These are phyloP conservation scores for Blastobotrys petasosporus DNA, from an alignment of 1,139 yeast species.

Conservation along the genomic window DNA sequence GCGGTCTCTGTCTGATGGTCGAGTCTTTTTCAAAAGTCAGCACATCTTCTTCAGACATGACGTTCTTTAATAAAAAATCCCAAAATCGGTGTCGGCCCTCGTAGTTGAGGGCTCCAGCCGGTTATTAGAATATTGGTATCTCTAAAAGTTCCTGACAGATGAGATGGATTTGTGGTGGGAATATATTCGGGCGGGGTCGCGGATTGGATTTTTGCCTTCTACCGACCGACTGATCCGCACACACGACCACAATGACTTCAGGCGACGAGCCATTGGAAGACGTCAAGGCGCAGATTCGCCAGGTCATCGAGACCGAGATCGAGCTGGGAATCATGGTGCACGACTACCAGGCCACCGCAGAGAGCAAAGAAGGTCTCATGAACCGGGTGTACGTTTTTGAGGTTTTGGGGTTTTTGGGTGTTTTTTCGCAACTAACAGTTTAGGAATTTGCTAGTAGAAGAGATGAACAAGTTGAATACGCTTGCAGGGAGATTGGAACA, in stretches of 20 bases:
- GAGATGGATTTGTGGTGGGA: no score
- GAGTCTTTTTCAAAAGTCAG: constrained; percentile 10
- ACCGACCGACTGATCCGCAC: no score
- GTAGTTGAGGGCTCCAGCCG: no score
- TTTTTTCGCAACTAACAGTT: not conserved
- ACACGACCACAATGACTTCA: constrained; percentile 10
- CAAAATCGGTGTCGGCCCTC: no score
- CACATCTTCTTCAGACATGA: constrained; percentile 15
- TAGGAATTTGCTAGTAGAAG: constrained; percentile 16
- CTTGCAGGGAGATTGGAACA: constrained; percentile 18
- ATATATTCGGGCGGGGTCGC: no score
- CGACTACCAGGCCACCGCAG: constrained; percentile 83
- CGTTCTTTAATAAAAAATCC: no score
- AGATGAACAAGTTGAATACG: constrained; percentile 17
- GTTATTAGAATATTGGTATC: no score
- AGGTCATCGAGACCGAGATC: constrained; percentile 74
- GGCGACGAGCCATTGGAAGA: constrained; percentile 38
- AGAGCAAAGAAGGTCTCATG: constrained; percentile 51
- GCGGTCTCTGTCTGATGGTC: not conserved
- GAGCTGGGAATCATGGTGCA: constrained; percentile 89
- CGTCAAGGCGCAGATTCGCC: constrained; percentile 57
- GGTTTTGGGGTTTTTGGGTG: not conserved
- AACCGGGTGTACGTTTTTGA: constrained; percentile 22
- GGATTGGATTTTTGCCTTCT: no score
- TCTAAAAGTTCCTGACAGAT: no score